Evolutionary conservation across 148 eudicot genomes (phyloP).

Genomic region (Rhododendron kiyosumense): DNA sequence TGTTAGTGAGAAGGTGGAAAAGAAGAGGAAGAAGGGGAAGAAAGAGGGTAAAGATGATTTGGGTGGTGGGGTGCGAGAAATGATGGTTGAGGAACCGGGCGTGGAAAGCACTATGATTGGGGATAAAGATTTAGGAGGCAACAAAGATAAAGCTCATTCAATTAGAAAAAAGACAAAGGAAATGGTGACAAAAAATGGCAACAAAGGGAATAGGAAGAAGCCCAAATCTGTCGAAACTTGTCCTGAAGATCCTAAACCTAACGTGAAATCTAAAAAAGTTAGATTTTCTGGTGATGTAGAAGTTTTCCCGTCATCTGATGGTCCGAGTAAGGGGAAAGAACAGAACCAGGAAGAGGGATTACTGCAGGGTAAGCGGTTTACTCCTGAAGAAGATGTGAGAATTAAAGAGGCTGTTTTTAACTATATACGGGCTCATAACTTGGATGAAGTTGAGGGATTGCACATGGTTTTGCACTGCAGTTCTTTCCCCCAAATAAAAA

Average conservation of each 20-base stretch:
- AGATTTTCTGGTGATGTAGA: background rate
- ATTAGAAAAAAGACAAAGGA: background rate
- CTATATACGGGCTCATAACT: background rate
- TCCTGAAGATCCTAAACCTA: background rate
- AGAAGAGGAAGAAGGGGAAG: background rate
- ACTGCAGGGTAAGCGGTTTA: background rate
- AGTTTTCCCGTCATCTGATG: background rate
- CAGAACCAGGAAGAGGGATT: background rate
- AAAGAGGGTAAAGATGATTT: background rate
- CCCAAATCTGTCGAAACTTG: background rate
- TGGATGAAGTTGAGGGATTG: background rate
- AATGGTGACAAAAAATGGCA: background rate
- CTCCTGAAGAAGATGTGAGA: background rate
- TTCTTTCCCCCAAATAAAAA: background rate
- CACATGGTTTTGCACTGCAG: background rate
- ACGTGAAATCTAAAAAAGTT: background rate
- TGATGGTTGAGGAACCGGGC: background rate
- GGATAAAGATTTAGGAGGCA: background rate
- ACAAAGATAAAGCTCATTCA: background rate
- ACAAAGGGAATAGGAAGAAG: background rate
- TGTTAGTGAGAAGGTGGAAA: background rate
- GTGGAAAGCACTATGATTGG: background rate
- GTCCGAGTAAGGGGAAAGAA: background rate
- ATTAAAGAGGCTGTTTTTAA: background rate
- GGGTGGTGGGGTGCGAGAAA: background rate